A percentile compares a stretch with the other conserved stretches of the same genome.
Evolutionary conservation across 2,329 filamentous ascomycete genomes (phyloP).

Genomic region (Cladophialophora exuberans): DNA sequence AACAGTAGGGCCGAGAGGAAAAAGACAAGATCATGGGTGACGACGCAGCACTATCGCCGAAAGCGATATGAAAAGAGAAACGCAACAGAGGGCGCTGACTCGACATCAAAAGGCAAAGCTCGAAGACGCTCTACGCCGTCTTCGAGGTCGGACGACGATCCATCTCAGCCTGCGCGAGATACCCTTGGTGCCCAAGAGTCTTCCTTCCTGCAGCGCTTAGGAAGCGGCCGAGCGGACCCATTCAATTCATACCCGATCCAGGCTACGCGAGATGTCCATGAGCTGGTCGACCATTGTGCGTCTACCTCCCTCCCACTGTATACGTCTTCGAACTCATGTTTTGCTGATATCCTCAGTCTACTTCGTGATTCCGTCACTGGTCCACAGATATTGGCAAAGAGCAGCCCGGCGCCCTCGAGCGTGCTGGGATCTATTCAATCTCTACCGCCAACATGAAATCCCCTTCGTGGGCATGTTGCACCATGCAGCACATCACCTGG

Average conservation of each 20-base stretch:
- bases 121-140: background rate
- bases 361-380: constrained; percentile 23
- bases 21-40: constrained; percentile 20
- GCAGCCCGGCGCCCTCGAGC: constrained; percentile 19
- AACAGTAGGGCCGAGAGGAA: constrained; percentile 11
- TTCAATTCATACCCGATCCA: constrained; percentile 19
- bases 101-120: background rate
- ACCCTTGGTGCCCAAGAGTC: background rate
- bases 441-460: constrained; percentile 20
- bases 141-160: background rate
- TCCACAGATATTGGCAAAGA: constrained; percentile 18
- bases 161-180: background rate
- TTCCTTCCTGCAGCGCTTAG: background rate
- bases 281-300: constrained; percentile 24
- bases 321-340: too few species aligned
- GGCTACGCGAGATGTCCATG: constrained; percentile 21
- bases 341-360: constrained; percentile 7
- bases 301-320: background rate
- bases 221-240: constrained; percentile 18
- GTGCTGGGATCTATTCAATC: constrained; percentile 25
- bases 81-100: too few species aligned
- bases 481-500: constrained; percentile 21
- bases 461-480: constrained; percentile 24
- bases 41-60: constrained; percentile 20
- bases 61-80: constrained; percentile 4